Evolutionary conservation across 345 rosid species (phyloP), one percentile per base, ranked within the genome.

Genomic region (Zanthoxylum bungeanum): DNA sequence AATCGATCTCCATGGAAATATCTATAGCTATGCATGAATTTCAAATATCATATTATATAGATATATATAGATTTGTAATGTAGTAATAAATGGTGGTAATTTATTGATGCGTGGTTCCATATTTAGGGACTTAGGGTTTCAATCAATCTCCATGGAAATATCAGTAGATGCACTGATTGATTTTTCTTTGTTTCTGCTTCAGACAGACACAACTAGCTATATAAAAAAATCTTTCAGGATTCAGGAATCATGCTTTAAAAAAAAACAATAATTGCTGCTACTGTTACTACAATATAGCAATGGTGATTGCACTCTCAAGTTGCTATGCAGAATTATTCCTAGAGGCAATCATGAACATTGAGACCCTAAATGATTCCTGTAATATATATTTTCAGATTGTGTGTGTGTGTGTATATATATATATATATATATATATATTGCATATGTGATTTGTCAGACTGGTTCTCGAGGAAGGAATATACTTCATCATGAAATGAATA

Each of bases 291-390:
- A 44, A 19, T 9, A 19, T 33, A 17, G 39, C 25, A 59, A 59
- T 34, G 63, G 63, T 17, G 42, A 59, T 33, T 28, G n/a, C 60
- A 30, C 31, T 11, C 34, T 14, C 60, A 49, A 49, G 27, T 47
- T 65, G 56, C 33, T 0, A 4, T 9, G 21, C 36, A 40, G 8
- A 14, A 44, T 14, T n/a, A 39, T 17, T 68, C 69, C 75, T 9
- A 8, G 21, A 30, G 37, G 42, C 30, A 75, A 76, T 84, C 49
- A 79, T 81, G 87, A 78, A 71, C 25, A 61, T 27, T 1, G 61
- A 28, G 39, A 81, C 65, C 87, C 87, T 82, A 79, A 53, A 50
- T 1, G 64, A 50, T 50, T 9, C 36, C 4, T 14, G 42, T 65
- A 65, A 69, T 59, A 68, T 67, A n/a, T n/a, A n/a, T 27, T 69